phyloP scores from a whole-genome alignment of 2,329 filamentous ascomycete species.

The Aulographum hederae region DNA sequence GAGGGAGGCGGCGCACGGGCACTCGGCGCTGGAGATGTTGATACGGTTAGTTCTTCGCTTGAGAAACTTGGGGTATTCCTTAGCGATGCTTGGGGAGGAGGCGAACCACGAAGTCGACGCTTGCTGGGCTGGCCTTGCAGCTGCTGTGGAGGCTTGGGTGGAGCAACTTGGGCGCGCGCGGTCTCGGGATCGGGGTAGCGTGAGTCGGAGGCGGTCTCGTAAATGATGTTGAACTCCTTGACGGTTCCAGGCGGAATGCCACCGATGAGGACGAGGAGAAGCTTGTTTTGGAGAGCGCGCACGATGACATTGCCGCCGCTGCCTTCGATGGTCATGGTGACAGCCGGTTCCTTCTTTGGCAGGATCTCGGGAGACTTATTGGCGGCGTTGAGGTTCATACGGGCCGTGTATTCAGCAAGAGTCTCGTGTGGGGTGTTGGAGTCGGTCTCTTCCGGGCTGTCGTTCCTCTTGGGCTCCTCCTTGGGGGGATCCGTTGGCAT shows the following conservation, averaged over 20 bases:
- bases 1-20: background rate
- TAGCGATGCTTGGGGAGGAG: background rate
- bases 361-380: conserved; percentile 3
- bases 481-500: too few species aligned
- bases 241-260: conserved; percentile 18
- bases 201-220: conserved; percentile 23
- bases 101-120: background rate
- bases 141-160: too few species aligned
- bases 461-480: conserved; percentile 5
- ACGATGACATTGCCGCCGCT: conserved; percentile 26
- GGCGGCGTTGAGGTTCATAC: background rate
- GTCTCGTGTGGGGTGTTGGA: conserved; percentile 1
- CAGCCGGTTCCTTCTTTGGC: conserved; percentile 15
- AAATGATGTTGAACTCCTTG: conserved; percentile 21
- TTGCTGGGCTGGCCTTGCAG: conserved; percentile 2
- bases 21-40: background rate
- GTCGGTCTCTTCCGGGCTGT: background rate
- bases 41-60: background rate
- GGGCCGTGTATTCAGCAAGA: conserved; percentile 5
- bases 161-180: background rate
- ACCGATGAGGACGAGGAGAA: conserved; percentile 29
- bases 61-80: background rate
- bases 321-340: conserved; percentile 28
- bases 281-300: conserved; percentile 24
- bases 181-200: conserved; percentile 17